phyloP scores from a whole-genome alignment of 345 rosid species.

The Ceriops decandra region DNA sequence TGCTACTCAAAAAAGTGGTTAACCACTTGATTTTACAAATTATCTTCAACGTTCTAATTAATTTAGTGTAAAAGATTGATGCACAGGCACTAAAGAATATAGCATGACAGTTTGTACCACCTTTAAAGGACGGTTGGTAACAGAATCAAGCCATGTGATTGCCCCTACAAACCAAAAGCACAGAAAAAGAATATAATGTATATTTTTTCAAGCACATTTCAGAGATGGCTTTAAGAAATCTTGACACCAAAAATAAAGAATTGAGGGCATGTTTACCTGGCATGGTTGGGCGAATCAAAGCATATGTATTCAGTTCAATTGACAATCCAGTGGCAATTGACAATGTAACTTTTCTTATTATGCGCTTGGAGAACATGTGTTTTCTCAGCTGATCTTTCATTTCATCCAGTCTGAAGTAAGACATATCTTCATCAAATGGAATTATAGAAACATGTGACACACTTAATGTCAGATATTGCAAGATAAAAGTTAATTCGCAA shows the following conservation, averaged over 20 bases:
- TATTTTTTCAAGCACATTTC: constrained; percentile 6
- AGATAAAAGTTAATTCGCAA: background rate
- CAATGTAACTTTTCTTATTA: constrained; percentile 60
- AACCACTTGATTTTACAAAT: no score
- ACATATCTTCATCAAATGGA: constrained; percentile 8
- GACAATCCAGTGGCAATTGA: constrained; percentile 57
- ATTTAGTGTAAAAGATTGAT: background rate
- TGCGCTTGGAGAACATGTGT: constrained; percentile 75
- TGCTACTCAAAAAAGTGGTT: no score
- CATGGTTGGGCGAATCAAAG: constrained; percentile 72
- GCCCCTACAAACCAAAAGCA: constrained; percentile 40
- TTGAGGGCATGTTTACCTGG: constrained; percentile 44
- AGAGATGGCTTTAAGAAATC: constrained; percentile 9
- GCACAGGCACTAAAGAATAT: constrained; percentile 1
- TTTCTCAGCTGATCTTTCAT: constrained; percentile 88
- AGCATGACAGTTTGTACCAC: constrained; percentile 29
- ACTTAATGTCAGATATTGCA: background rate
- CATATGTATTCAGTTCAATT: constrained; percentile 74
- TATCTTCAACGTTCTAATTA: no score
- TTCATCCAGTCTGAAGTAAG: constrained; percentile 63
- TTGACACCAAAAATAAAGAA: background rate
- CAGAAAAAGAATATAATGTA: background rate
- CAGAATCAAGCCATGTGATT: constrained; percentile 92
- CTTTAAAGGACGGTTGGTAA: constrained; percentile 84
- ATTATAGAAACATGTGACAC: background rate